A percentile compares a stretch with the other conserved stretches of the same genome.
These are phyloP conservation scores for Nicotiana tomentosiformis DNA, from an alignment of 257 asterid species.

Conservation along the genomic window DNA sequence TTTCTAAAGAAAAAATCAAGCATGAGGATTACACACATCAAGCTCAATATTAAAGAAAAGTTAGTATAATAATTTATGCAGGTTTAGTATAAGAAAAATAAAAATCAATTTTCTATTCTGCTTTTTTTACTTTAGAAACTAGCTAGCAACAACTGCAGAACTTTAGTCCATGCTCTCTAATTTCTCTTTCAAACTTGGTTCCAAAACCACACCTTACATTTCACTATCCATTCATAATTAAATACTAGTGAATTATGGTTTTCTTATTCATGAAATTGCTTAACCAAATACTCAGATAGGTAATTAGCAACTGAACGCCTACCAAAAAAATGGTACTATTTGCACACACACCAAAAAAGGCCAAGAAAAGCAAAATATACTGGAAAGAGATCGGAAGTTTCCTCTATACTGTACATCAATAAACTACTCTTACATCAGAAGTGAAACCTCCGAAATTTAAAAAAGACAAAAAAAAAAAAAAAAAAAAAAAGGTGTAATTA, in stretches of 20 bases:
- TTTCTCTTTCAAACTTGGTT: too few species aligned
- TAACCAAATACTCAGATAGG: background rate
- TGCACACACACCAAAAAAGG: background rate
- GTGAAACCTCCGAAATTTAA: background rate
- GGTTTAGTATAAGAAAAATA: too few species aligned
- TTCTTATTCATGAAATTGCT: background rate
- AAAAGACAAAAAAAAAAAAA: background rate
- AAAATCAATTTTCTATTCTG: too few species aligned
- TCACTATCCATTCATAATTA: background rate
- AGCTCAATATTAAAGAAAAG: background rate
- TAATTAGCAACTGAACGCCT: background rate
- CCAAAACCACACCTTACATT: background rate
- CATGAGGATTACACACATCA: background rate
- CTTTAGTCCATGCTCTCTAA: too few species aligned
- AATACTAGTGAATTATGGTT: too few species aligned
- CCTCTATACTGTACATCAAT: slow-evolving; percentile 1
- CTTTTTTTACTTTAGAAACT: too few species aligned
- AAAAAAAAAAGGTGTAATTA: too few species aligned
- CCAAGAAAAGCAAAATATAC: background rate
- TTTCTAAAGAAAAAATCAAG: background rate
- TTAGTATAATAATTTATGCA: too few species aligned
- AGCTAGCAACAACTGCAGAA: too few species aligned
- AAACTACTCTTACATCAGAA: slow-evolving; percentile 1
- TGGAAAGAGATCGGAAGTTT: background rate
- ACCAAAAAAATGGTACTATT: background rate